Conservation (phyloP, 1,284 basidiomycete genomes). For the Puccinia coronata region DNA sequence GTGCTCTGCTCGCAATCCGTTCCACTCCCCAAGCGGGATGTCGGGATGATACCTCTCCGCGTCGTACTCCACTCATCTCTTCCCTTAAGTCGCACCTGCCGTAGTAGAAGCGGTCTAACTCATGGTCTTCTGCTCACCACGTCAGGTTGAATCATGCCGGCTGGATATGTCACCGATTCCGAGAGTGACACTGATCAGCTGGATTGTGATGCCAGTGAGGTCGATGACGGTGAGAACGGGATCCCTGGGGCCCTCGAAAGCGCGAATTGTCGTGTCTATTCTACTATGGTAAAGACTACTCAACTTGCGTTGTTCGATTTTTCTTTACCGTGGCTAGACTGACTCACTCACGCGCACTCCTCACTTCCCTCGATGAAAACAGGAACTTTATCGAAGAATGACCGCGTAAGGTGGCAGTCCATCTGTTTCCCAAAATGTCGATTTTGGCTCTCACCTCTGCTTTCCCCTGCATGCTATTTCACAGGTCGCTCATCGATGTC, state of each 20-base stretch:
- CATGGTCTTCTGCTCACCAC: not conserved
- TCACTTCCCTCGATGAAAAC: not conserved
- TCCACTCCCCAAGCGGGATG: not conserved
- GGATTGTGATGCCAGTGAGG: constrained; percentile 11
- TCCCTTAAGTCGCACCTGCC: not conserved
- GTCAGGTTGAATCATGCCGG: not conserved
- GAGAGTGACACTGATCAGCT: constrained; percentile 25
- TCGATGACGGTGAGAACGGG: not conserved
- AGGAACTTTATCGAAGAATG: constrained; percentile 48
- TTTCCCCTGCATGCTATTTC: not conserved
- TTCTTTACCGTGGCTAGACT: too few relatives aligned
- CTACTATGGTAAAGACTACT: constrained; percentile 28
- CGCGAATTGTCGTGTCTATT: constrained; percentile 45
- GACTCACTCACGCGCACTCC: not conserved
- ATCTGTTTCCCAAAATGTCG: not conserved
- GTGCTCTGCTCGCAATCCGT: not conserved
- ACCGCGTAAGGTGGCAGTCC: constrained; percentile 5
- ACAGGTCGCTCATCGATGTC: constrained; percentile 26
- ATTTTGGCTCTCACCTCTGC: not conserved
- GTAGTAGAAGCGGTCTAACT: not conserved
- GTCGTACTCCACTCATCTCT: not conserved
- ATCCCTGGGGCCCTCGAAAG: constrained; percentile 45
- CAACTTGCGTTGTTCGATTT: not conserved
- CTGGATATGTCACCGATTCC: constrained; percentile 25
- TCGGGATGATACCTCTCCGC: not conserved